Conservation (phyloP, 371 early-diverging fungal genomes). For the Rhizoclosmatium hyalinum region DNA sequence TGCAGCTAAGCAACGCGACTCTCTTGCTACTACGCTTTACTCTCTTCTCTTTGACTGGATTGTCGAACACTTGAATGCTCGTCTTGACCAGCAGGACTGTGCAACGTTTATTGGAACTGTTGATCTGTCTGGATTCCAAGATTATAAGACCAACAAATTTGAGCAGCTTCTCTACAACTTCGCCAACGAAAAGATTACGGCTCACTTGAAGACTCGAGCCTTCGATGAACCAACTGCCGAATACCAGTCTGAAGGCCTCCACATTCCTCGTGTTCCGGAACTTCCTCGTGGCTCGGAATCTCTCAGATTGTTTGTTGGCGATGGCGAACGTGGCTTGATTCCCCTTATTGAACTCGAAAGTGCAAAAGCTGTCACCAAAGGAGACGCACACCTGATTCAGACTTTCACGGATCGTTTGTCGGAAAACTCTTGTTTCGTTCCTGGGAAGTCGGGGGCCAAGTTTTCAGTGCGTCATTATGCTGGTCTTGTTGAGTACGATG, state of each 20-base stretch:
- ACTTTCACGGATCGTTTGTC: conserved; percentile 36
- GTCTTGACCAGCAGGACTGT: conserved; percentile 65
- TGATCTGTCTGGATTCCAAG: conserved; percentile 75
- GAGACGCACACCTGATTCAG: conserved; percentile 45
- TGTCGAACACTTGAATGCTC: conserved; percentile 84
- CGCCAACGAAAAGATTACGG: conserved; percentile 71
- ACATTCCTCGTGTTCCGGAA: conserved; percentile 65
- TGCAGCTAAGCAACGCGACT: conserved; percentile 83
- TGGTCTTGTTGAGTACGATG: conserved; percentile 57
- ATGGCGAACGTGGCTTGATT: conserved; percentile 56
- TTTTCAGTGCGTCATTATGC: conserved; percentile 69
- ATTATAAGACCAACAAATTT: conserved; percentile 52
- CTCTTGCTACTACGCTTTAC: conserved; percentile 94
- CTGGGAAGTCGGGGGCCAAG: conserved; percentile 16
- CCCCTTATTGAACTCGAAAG: conserved; percentile 64
- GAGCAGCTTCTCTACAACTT: conserved; percentile 65
- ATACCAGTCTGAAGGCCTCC: conserved; percentile 54
- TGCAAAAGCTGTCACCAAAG: conserved; percentile 48
- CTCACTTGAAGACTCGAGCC: conserved; percentile 57
- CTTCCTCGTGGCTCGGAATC: conserved; percentile 42
- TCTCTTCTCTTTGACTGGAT: conserved; percentile 82
- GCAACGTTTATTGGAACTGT: conserved; percentile 57
- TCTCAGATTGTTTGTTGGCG: conserved; percentile 33
- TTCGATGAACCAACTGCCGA: conserved; percentile 53
- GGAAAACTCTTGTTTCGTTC: conserved; percentile 35